Conservation (phyloP, 305 asterid genomes). For the Fraxinus latifolia region DNA sequence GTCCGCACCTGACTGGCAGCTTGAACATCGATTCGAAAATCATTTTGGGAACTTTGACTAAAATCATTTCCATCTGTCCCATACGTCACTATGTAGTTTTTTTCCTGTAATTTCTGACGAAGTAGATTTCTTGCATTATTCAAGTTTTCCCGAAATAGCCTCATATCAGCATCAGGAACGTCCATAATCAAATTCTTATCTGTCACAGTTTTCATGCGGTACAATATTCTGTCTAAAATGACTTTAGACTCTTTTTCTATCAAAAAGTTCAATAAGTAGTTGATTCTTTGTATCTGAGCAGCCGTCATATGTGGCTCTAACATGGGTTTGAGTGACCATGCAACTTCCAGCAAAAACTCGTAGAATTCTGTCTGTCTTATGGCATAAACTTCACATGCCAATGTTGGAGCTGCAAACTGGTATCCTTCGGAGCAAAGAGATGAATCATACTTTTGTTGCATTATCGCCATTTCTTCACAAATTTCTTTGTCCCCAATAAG, state of each 20-base stretch:
- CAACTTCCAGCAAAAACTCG: constrained; percentile 65
- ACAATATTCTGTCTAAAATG: constrained; percentile 51
- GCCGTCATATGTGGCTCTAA: constrained; percentile 36
- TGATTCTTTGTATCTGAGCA: constrained; percentile 50
- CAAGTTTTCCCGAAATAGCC: constrained; percentile 39
- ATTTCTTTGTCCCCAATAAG: constrained; percentile 71
- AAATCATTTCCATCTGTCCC: constrained; percentile 19
- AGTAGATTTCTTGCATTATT: constrained; percentile 40
- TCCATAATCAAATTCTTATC: constrained; percentile 32
- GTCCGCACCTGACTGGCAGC: constrained; percentile 38
- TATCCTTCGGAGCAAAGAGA: constrained; percentile 30
- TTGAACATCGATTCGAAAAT: constrained; percentile 22
- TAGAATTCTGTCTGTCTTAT: constrained; percentile 43
- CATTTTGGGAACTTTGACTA: constrained; percentile 29
- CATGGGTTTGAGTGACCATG: constrained; percentile 66
- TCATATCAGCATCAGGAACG: constrained; percentile 47
- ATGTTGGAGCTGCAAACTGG: constrained; percentile 25
- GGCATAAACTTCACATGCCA: constrained; percentile 41
- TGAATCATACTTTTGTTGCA: constrained; percentile 46
- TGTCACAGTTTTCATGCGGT: constrained; percentile 34
- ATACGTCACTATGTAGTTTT: constrained; percentile 21
- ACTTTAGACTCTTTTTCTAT: constrained; percentile 51
- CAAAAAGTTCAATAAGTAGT: constrained; percentile 46
- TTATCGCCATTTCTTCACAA: constrained; percentile 66
- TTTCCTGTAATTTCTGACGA: constrained; percentile 24